These are phyloP conservation scores for Linnemannia schmuckeri DNA, from an alignment of 192 early-diverging fungal species.

Conservation along the genomic window DNA sequence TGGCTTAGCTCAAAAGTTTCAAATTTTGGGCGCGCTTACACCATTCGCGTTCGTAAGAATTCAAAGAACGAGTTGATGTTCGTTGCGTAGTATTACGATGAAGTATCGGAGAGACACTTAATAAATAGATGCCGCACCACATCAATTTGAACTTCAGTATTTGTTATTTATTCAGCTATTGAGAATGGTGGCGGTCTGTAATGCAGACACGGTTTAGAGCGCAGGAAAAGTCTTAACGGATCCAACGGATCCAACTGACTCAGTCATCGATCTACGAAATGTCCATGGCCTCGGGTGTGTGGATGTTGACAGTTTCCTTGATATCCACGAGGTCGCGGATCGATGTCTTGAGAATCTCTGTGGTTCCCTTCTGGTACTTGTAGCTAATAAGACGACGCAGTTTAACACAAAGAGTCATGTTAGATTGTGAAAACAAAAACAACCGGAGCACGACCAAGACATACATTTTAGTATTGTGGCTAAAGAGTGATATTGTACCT, in stretches of 20 bases:
- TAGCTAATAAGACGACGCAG: slow-evolving; percentile 65
- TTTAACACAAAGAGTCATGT: background rate
- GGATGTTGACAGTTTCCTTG: slow-evolving; percentile 61
- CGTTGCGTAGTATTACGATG: too few species aligned
- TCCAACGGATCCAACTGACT: background rate
- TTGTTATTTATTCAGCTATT: background rate
- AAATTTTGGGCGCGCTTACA: too few species aligned
- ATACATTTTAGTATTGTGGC: background rate
- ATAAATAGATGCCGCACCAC: too few species aligned
- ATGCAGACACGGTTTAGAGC: background rate
- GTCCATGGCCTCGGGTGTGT: slow-evolving; percentile 71
- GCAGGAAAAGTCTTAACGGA: background rate
- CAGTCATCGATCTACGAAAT: slow-evolving; percentile 27
- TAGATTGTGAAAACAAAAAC: background rate
- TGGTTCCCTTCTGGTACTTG: slow-evolving; percentile 66
- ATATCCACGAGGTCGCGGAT: slow-evolving; percentile 73
- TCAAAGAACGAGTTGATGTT: too few species aligned
- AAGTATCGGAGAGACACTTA: too few species aligned
- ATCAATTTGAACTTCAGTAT: background rate
- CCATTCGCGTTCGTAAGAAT: too few species aligned
- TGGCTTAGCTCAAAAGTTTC: too few species aligned
- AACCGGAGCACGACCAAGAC: background rate
- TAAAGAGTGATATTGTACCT: slow-evolving; percentile 73
- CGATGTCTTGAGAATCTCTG: slow-evolving; percentile 66
- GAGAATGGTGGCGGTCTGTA: too few species aligned